phyloP scores from a whole-genome alignment of 2,329 filamentous ascomycete genomes.

The Diaporthe citrichinensis region DNA sequence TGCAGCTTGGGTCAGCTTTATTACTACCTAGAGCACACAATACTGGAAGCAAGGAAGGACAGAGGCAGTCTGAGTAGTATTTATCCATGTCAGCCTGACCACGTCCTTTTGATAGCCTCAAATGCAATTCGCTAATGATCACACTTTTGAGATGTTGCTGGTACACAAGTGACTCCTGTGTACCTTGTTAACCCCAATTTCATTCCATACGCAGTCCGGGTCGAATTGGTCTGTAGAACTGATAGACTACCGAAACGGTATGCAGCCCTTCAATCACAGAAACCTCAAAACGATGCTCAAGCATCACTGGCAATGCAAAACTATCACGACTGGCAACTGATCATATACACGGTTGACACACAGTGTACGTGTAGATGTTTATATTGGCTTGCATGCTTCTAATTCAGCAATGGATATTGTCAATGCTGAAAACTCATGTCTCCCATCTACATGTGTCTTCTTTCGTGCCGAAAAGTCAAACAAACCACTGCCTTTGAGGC shows the following conservation, averaged over 20 bases:
- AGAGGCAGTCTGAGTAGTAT: no score
- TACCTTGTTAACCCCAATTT: not conserved
- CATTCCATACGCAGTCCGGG: not conserved
- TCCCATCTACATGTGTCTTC: not conserved
- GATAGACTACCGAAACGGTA: not conserved
- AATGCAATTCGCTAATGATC: not conserved
- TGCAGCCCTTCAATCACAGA: not conserved
- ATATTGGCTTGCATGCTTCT: not conserved
- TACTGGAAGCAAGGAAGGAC: not conserved
- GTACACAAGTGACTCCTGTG: not conserved
- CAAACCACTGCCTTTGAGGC: not conserved
- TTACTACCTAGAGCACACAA: not conserved
- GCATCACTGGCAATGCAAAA: not conserved
- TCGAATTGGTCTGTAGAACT: not conserved
- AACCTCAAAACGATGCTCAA: not conserved
- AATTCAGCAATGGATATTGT: not conserved
- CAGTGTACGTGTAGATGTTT: not conserved
- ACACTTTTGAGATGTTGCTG: not conserved
- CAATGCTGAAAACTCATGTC: not conserved
- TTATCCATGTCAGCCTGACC: no score
- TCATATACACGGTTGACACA: not conserved
- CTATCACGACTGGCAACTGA: not conserved
- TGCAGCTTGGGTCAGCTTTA: not conserved
- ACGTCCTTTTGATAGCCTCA: not conserved
- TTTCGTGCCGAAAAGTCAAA: not conserved